Conservation (phyloP, 768 basidiomycete genomes). For the Xerocomus spinulosus region DNA sequence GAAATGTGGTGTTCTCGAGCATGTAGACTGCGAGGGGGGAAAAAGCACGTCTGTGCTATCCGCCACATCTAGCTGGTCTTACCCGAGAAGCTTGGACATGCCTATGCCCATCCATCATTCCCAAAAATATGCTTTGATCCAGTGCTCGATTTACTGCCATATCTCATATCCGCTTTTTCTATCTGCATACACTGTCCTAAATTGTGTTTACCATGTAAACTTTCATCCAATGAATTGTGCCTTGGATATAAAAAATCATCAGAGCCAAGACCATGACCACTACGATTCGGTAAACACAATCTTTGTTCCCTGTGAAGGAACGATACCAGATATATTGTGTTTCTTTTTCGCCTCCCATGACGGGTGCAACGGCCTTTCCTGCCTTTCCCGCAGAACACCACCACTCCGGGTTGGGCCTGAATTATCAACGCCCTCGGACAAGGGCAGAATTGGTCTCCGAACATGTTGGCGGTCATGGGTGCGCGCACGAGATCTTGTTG, state of each 20-base stretch:
- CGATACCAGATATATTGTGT: slow-evolving; percentile 59
- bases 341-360: slow-evolving; percentile 95
- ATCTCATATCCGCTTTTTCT: not conserved
- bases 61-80: slow-evolving; percentile 8
- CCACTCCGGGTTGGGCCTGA: not conserved
- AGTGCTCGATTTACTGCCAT: not conserved
- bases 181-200: not conserved
- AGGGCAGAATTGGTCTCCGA: not conserved
- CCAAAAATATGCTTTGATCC: not conserved
- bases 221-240: too few species aligned
- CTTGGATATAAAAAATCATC: too few species aligned
- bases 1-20: slow-evolving; percentile 62
- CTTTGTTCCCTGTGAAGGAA: slow-evolving; percentile 78
- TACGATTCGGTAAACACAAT: too few species aligned
- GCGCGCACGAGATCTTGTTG: not conserved
- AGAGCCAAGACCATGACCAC: too few species aligned
- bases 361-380: slow-evolving; percentile 63
- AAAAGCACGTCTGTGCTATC: slow-evolving; percentile 44
- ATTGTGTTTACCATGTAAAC: not conserved
- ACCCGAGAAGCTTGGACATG: not conserved
- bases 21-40: slow-evolving; percentile 51
- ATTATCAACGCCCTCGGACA: not conserved
- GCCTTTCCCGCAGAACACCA: slow-evolving; percentile 2
- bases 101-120: not conserved
- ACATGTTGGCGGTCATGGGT: not conserved